These are phyloP conservation scores for Olyra latifolia DNA, from an alignment of 176 grass and related monocot species.

Conservation along the genomic window DNA sequence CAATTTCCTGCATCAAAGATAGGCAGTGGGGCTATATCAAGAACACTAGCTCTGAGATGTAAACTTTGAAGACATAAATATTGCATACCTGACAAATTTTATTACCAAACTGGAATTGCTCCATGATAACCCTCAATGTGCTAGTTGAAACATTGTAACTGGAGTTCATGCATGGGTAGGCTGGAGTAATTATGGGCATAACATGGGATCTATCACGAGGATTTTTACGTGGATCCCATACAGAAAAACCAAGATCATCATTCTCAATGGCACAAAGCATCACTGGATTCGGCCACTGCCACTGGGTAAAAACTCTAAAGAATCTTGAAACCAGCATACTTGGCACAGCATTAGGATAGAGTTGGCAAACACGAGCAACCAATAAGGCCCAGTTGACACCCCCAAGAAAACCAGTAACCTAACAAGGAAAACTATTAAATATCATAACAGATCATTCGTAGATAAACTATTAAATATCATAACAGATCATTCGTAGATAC, in stretches of 20 bases:
- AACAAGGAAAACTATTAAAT: constrained; percentile 25
- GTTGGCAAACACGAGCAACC: constrained; percentile 87
- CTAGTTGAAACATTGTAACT: constrained; percentile 93
- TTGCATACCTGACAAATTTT: constrained; percentile 75
- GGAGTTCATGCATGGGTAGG: constrained; percentile 98
- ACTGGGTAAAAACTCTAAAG: constrained; percentile 91
- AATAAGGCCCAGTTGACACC: constrained; percentile 96
- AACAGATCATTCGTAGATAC: neutral
- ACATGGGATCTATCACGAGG: constrained; percentile 73
- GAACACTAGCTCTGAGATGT: constrained; percentile 17
- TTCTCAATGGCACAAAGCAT: constrained; percentile 92
- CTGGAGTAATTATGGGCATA: constrained; percentile 97
- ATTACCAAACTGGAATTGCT: constrained; percentile 81
- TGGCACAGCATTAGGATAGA: constrained; percentile 91
- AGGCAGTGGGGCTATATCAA: constrained; percentile 6
- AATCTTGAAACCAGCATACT: constrained; percentile 96
- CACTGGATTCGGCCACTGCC: constrained; percentile 96
- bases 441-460: neutral
- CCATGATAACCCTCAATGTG: constrained; percentile 84
- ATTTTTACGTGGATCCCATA: constrained; percentile 95
- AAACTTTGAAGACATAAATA: constrained; percentile 24
- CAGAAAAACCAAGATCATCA: constrained; percentile 76
- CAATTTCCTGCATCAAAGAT: constrained; percentile 67
- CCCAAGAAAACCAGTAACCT: constrained; percentile 96
- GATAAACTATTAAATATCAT: constrained; percentile 18